Evolutionary conservation across 306 rosid genomes (phyloP).

Genomic region (Adenanthera pavonina): DNA sequence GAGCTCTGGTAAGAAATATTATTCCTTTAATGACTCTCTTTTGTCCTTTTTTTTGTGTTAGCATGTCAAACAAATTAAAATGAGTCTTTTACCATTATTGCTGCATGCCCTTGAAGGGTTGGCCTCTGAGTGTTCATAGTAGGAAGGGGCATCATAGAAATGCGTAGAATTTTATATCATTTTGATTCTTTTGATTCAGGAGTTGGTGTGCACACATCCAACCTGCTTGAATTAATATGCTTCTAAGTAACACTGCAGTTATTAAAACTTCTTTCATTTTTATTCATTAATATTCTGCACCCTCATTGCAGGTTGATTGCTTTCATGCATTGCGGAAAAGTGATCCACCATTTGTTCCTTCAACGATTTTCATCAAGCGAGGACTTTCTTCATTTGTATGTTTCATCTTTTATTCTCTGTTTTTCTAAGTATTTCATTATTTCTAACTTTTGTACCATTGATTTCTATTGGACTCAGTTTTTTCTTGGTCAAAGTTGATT

Average conservation of each 20-base stretch:
- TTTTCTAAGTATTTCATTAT: constrained; percentile 33
- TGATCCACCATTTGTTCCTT: constrained; percentile 93
- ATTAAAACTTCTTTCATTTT: constrained; percentile 27
- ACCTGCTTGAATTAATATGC: constrained; percentile 23
- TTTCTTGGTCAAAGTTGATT: constrained; percentile 17
- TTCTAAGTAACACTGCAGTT: constrained; percentile 18
- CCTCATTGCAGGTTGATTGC: constrained; percentile 85
- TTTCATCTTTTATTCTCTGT: constrained; percentile 35
- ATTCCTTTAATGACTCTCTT: constrained; percentile 1
- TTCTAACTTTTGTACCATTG: background rate
- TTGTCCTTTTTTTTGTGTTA: constrained; percentile 9
- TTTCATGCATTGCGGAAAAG: constrained; percentile 96
- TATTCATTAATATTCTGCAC: constrained; percentile 13
- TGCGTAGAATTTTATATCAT: constrained; percentile 8
- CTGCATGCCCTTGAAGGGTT: background rate
- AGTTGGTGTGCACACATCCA: background rate
- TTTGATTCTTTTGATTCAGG: constrained; percentile 30
- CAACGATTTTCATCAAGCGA: constrained; percentile 80
- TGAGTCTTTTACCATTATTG: constrained; percentile 1
- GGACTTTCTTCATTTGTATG: constrained; percentile 96
- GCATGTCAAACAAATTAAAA: constrained; percentile 31
- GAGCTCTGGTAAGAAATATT: constrained; percentile 68
- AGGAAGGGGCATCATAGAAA: constrained; percentile 26
- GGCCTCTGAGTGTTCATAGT: background rate
- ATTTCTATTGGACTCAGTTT: constrained; percentile 5